Conservation (phyloP, 164 flowering plant genomes). For the Kingdonia uniflora region DNA sequence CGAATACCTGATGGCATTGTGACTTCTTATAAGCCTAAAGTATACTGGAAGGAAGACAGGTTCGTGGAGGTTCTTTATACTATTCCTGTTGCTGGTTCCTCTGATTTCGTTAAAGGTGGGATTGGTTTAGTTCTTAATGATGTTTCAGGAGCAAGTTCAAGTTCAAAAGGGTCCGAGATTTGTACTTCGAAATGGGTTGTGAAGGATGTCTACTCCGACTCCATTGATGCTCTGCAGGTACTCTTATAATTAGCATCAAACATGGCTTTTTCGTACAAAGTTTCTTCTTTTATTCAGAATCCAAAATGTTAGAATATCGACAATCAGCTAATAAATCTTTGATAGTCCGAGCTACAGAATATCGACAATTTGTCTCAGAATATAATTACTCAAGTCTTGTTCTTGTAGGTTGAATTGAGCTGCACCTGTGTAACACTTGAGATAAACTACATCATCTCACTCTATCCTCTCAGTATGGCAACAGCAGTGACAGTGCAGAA, state of each 20-base stretch:
- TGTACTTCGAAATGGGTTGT: constrained; percentile 54
- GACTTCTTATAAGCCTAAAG: constrained; percentile 82
- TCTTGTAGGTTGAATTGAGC: constrained; percentile 58
- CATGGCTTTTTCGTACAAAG: no score
- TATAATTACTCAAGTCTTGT: not conserved
- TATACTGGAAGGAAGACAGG: constrained; percentile 80
- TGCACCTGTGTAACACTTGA: constrained; percentile 57
- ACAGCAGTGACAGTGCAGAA: constrained; percentile 78
- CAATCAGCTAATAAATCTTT: not conserved
- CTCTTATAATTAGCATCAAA: not conserved
- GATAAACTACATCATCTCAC: constrained; percentile 53
- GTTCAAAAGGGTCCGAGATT: constrained; percentile 22
- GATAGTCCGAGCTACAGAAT: not conserved
- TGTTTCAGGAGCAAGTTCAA: constrained; percentile 18
- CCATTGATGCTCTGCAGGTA: constrained; percentile 96
- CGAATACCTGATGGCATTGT: constrained; percentile 56
- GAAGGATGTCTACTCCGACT: constrained; percentile 63
- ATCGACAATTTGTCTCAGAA: not conserved
- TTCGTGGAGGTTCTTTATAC: constrained; percentile 74
- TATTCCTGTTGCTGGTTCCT: constrained; percentile 21
- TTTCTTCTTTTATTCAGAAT: no score
- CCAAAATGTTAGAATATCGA: not conserved
- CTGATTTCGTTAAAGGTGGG: constrained; percentile 47
- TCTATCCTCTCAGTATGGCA: constrained; percentile 70
- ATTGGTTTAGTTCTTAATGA: constrained; percentile 68